These are phyloP conservation scores for Neonectria faginata DNA, from an alignment of 2,329 filamentous ascomycete genomes.

Conservation along the genomic window DNA sequence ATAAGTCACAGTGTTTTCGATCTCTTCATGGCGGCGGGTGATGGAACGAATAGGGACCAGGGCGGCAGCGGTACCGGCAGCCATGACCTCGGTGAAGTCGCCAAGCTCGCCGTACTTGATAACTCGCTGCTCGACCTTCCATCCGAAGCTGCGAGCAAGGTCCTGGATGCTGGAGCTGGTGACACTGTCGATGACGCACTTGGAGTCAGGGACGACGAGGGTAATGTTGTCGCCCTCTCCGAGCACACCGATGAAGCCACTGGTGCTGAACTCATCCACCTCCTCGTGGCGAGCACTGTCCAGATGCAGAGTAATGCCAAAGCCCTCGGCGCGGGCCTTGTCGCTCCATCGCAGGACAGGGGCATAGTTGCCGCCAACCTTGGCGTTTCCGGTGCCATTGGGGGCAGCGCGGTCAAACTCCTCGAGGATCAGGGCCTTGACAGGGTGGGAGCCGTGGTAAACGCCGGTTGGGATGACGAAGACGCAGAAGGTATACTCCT, in stretches of 20 bases:
- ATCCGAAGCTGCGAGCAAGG: conserved; percentile 83
- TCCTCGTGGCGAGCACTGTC: conserved; percentile 87
- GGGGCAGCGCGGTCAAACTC: conserved; percentile 96
- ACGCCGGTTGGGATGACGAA: conserved; percentile 93
- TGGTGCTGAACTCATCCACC: conserved; percentile 96
- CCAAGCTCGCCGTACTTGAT: conserved; percentile 72
- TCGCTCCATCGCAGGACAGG: conserved; percentile 91
- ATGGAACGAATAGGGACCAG: conserved; percentile 94
- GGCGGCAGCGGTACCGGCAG: conserved; percentile 90
- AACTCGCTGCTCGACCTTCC: conserved; percentile 81
- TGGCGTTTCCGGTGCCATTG: conserved; percentile 89
- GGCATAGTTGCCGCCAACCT: conserved; percentile 96
- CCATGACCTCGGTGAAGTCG: conserved; percentile 79
- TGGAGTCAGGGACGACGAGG: conserved; percentile 87
- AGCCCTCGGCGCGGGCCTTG: conserved; percentile 80
- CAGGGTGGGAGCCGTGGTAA: conserved; percentile 90
- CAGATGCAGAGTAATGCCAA: conserved; percentile 93
- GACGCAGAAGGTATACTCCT: conserved; percentile 92
- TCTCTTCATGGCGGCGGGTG: conserved; percentile 68
- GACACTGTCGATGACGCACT: conserved; percentile 87
- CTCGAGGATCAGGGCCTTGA: conserved; percentile 89
- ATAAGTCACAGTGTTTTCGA: conserved; percentile 65
- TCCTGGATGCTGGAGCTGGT: conserved; percentile 83
- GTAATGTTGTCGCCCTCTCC: conserved; percentile 71
- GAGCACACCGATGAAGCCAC: conserved; percentile 87